Evolutionary conservation across 495 filamentous ascomycete genomes (phyloP).

Genomic region (Schizothecium vesticola): DNA sequence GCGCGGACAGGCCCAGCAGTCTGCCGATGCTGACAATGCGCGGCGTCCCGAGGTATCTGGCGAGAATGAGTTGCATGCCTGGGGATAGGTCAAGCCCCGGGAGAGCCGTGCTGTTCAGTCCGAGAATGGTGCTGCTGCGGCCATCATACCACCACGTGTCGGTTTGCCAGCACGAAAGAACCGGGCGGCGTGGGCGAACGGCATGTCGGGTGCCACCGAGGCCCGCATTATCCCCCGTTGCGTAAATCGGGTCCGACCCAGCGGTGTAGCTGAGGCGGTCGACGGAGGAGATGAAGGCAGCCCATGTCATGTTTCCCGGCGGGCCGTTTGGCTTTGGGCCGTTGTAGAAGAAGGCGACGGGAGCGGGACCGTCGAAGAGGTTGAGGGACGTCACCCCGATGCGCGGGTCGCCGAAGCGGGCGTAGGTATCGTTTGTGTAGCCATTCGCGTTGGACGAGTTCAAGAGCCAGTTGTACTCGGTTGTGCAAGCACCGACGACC

Average conservation of each 20-base stretch:
- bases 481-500: slow-evolving; percentile 32
- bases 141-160: slow-evolving; percentile 27
- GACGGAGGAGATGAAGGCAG: slow-evolving; percentile 27
- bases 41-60: slow-evolving; percentile 19
- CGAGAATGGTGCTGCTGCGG: slow-evolving; percentile 15
- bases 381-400: not conserved
- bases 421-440: slow-evolving; percentile 14
- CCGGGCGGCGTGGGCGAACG: slow-evolving; percentile 22
- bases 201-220: slow-evolving; percentile 8
- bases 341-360: slow-evolving; percentile 10
- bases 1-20: slow-evolving; percentile 23
- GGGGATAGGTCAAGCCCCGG: slow-evolving; percentile 17
- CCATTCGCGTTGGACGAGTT: not conserved
- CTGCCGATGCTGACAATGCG: slow-evolving; percentile 21
- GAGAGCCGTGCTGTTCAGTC: slow-evolving; percentile 13
- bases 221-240: not conserved
- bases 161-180: slow-evolving; percentile 33
- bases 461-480: slow-evolving; percentile 28
- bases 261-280: slow-evolving; percentile 26
- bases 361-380: slow-evolving; percentile 15
- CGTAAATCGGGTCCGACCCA: slow-evolving; percentile 27
- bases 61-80: slow-evolving; percentile 15
- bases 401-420: slow-evolving; percentile 7
- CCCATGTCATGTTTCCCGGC: slow-evolving; percentile 27
- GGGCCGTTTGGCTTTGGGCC: not conserved